A percentile compares a stretch with the other conserved stretches of the same genome.
phyloP scores from a whole-genome alignment of 768 basidiomycete genomes.

The Melanogaster broomeanus region DNA sequence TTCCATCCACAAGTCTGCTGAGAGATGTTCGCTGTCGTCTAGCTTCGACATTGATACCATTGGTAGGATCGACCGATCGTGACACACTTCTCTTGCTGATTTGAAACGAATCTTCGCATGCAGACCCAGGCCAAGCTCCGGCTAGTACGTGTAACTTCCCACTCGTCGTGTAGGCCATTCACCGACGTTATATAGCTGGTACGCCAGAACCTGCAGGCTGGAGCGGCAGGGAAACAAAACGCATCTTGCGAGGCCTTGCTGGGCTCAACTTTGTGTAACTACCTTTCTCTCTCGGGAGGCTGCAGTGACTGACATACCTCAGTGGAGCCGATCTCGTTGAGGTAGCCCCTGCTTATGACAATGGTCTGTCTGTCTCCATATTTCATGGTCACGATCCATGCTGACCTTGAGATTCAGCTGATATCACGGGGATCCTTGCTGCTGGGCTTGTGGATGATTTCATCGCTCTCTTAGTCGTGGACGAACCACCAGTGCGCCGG shows the following conservation, averaged over 20 bases:
- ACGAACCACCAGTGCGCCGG: slow-evolving; percentile 42
- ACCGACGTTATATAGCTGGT: slow-evolving; percentile 48
- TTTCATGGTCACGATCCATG: neutral
- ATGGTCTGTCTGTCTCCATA: slow-evolving; percentile 39
- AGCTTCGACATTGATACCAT: no score
- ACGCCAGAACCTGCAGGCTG: slow-evolving; percentile 83
- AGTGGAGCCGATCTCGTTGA: slow-evolving; percentile 79
- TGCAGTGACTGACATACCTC: neutral
- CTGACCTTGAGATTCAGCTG: slow-evolving; percentile 39
- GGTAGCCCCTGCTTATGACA: slow-evolving; percentile 74
- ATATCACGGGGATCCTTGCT: slow-evolving; percentile 68
- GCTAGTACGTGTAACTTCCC: slow-evolving; percentile 48
- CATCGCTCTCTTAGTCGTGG: slow-evolving; percentile 62
- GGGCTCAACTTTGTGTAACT: slow-evolving; percentile 72
- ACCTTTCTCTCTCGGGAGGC: neutral
- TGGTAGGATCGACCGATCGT: slow-evolving; percentile 63
- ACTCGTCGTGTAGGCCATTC: neutral
- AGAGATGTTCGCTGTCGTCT: no score
- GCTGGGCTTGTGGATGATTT: slow-evolving; percentile 73
- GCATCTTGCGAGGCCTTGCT: slow-evolving; percentile 70
- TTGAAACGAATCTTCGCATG: slow-evolving; percentile 44
- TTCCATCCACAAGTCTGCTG: no score
- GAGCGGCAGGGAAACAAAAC: slow-evolving; percentile 75
- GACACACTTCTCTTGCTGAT: slow-evolving; percentile 84
- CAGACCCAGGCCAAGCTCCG: slow-evolving; percentile 73